phyloP scores from a whole-genome alignment of 1,284 basidiomycete genomes.

The Lentinus polychrous region DNA sequence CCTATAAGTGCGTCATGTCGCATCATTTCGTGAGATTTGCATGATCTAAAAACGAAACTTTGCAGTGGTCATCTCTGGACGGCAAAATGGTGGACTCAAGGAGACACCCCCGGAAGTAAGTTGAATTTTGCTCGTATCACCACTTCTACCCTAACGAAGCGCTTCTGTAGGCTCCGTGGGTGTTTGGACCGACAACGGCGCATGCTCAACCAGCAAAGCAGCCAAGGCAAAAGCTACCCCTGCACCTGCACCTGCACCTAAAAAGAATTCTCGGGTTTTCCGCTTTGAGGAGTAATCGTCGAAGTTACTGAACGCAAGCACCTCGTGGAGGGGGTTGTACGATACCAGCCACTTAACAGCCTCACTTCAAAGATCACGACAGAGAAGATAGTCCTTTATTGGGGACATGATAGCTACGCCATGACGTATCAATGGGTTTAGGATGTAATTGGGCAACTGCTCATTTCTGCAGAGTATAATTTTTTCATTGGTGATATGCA shows the following conservation, averaged over 20 bases:
- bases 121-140: background rate
- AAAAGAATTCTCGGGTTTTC: slow-evolving; percentile 10
- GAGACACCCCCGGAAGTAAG: slow-evolving; percentile 45
- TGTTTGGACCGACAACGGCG: slow-evolving; percentile 31
- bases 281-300: background rate
- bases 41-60: background rate
- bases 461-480: too few relatives aligned
- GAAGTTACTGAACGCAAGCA: background rate
- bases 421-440: too few relatives aligned
- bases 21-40: background rate
- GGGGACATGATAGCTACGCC: too few relatives aligned
- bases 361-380: too few relatives aligned
- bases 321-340: too few relatives aligned
- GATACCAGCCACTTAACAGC: too few relatives aligned
- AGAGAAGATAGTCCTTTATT: too few relatives aligned
- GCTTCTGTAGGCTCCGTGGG: slow-evolving; percentile 24
- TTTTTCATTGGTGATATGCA: too few relatives aligned
- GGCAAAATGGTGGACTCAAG: slow-evolving; percentile 53
- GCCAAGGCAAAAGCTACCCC: background rate
- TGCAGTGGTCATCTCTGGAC: slow-evolving; percentile 40
- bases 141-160: background rate
- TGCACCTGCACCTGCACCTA: slow-evolving; percentile 1
- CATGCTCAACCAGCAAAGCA: slow-evolving; percentile 20
- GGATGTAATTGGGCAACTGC: too few relatives aligned
- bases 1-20: slow-evolving; percentile 36